Percentiles rank a stretch among this genome's conserved stretches.
Conservation (phyloP, 306 rosid genomes). For the Benincasa hispida region DNA sequence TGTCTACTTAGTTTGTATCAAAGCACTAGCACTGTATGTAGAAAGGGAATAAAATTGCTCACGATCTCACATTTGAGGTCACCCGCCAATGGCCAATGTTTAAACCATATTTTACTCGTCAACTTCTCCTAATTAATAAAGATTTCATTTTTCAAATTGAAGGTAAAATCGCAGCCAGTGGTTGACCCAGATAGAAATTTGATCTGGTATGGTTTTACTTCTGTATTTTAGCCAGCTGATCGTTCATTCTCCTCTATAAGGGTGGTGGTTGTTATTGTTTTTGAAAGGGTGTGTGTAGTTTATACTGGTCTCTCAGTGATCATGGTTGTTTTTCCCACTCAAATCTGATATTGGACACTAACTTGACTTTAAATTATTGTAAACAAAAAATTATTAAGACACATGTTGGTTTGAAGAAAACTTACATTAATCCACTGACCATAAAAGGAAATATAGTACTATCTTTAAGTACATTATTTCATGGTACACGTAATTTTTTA, state of each 20-base stretch:
- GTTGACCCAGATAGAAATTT: constrained; percentile 47
- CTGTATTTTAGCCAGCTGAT: not conserved
- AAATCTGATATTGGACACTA: not conserved
- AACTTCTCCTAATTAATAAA: constrained; percentile 7
- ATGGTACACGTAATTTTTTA: not conserved
- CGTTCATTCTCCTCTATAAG: not conserved
- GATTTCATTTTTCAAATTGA: constrained; percentile 20
- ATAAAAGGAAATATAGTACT: not conserved
- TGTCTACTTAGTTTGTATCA: not conserved
- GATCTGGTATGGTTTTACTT: constrained; percentile 37
- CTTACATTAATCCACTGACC: not conserved
- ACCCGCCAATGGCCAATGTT: not conserved
- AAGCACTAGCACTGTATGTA: not conserved
- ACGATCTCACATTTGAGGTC: not conserved
- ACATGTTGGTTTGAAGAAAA: not conserved
- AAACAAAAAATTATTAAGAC: not conserved
- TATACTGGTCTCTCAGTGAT: not conserved
- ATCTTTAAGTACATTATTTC: not conserved
- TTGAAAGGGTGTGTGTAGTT: not conserved
- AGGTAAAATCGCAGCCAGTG: constrained; percentile 88
- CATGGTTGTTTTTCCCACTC: not conserved
- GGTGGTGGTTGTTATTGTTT: not conserved
- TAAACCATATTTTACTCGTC: not conserved
- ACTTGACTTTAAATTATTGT: not conserved
- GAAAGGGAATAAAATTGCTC: not conserved